A percentile compares a stretch with the other conserved stretches of the same genome.
These are phyloP conservation scores for Cubamyces lactineus DNA, from an alignment of 768 basidiomycete species.

Conservation along the genomic window DNA sequence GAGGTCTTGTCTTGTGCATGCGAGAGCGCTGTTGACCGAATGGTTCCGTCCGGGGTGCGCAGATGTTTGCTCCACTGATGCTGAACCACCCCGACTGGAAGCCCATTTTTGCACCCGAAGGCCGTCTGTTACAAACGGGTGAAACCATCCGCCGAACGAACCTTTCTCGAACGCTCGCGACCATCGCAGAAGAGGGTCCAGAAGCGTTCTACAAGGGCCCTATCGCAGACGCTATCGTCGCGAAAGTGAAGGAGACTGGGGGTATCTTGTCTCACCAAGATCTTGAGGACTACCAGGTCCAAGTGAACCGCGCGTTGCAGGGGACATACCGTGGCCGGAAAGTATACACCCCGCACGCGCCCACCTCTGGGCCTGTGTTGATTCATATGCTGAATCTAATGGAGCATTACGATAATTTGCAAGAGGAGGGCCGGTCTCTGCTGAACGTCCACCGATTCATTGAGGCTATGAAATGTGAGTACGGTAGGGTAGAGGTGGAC, in stretches of 20 bases:
- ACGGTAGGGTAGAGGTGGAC: constrained; percentile 3
- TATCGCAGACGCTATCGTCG: constrained; percentile 79
- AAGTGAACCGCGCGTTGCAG: constrained; percentile 71
- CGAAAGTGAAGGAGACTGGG: constrained; percentile 69
- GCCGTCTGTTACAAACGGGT: constrained; percentile 71
- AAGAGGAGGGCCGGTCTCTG: constrained; percentile 53
- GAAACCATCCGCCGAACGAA: constrained; percentile 73
- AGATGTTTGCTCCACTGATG: constrained; percentile 56
- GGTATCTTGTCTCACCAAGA: constrained; percentile 83
- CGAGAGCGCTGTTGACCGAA: not conserved
- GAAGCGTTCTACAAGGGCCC: constrained; percentile 85
- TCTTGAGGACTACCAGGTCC: constrained; percentile 68
- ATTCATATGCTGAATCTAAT: constrained; percentile 91
- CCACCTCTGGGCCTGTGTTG: constrained; percentile 87
- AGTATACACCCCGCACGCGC: constrained; percentile 84
- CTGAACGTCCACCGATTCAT: constrained; percentile 79
- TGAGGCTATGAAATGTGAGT: constrained; percentile 82
- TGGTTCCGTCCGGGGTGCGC: constrained; percentile 29
- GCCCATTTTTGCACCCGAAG: constrained; percentile 80
- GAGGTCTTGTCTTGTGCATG: constrained; percentile 2
- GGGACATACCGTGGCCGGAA: constrained; percentile 78
- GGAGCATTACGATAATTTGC: constrained; percentile 65
- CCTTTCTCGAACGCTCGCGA: constrained; percentile 74
- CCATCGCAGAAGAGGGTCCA: constrained; percentile 76
- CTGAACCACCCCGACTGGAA: constrained; percentile 73